Evolutionary conservation across 2,329 filamentous ascomycete species (phyloP), one percentile per base, ranked within the genome.

Genomic region (Colletotrichum cuscutae): DNA sequence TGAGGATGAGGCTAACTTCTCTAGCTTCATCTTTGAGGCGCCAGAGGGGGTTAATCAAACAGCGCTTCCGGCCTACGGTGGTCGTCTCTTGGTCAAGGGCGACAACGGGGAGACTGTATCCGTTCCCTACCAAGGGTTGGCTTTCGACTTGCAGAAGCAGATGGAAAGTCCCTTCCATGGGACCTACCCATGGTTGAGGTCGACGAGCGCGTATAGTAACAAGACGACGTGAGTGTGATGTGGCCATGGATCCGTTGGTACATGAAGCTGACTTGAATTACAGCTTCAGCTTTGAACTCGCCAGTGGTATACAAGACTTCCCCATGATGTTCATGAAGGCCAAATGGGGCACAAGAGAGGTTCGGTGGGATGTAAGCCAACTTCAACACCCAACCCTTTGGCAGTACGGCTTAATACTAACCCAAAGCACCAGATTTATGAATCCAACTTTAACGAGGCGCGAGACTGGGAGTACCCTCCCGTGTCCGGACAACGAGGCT

Each of bases 391-490:
- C 37, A 19, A 7, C 13, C 0, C 13, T 2, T 1, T 42, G 13
- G 13, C 37, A 42, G 1, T 3, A 5, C 13, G 5, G 13, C 2
- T 42, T 6, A 1, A 54, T 2, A 49, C 26, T 53, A 12, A 71
- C 26, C 35, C 46, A 35, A 11, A 11, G 5, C 30, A 1, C 5
- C n/a, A 75, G 74, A 84, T 86, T 32, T 86, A 84, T 71, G 79
- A 82, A 1, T 72, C 71, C 7, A 76, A 77, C 22, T 86, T 82
- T 79, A 77, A 78, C 1, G 82, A 86, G 62, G 82, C 84, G 58
- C 71, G 76, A 1, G 76, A 82, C 53, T 87, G 85, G 85, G 68
- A 78, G 5, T 86, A 85, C 63, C 86, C 86, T 2, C 84, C 81
- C 0, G 75, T 79, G 2, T 74, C 80, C 1, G 84, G 84, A 19